A percentile compares a stretch with the other conserved stretches of the same genome.
These are phyloP conservation scores for Carex scoparia DNA, from an alignment of 176 grass and related monocot genomes.

Conservation along the genomic window DNA sequence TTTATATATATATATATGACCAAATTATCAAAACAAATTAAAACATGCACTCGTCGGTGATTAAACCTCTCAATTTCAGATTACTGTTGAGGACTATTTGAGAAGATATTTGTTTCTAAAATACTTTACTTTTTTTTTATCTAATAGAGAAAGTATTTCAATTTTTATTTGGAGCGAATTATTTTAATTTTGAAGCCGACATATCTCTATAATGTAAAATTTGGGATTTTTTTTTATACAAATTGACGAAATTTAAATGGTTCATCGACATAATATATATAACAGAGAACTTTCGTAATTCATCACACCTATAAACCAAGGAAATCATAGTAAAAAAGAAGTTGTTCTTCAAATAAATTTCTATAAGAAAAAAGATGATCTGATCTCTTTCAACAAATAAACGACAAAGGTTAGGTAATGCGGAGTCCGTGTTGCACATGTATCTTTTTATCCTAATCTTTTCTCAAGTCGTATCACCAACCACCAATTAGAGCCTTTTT, in stretches of 20 bases:
- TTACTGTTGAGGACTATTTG: not conserved
- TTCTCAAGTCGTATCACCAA: not conserved
- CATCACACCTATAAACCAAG: no score
- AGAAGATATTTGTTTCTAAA: not conserved
- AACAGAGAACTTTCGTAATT: not conserved
- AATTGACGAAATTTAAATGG: not conserved
- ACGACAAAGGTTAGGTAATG: not conserved
- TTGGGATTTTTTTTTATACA: not conserved
- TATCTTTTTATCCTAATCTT: not conserved
- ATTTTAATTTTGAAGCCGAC: not conserved
- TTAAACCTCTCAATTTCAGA: not conserved
- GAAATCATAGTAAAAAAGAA: not conserved
- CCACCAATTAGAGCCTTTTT: not conserved
- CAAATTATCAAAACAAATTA: not conserved
- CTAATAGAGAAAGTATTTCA: not conserved
- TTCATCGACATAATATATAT: not conserved
- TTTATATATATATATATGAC: not conserved
- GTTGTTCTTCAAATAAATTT: not conserved
- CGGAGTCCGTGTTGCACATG: not conserved
- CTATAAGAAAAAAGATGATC: not conserved
- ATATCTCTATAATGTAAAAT: not conserved
- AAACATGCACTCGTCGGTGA: not conserved
- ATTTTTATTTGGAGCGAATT: not conserved
- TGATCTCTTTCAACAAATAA: not conserved
- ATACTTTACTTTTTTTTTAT: not conserved